Evolutionary conservation across 768 basidiomycete genomes (phyloP), one percentile per base, ranked within the genome.

Genomic region (Mycena polygramma): DNA sequence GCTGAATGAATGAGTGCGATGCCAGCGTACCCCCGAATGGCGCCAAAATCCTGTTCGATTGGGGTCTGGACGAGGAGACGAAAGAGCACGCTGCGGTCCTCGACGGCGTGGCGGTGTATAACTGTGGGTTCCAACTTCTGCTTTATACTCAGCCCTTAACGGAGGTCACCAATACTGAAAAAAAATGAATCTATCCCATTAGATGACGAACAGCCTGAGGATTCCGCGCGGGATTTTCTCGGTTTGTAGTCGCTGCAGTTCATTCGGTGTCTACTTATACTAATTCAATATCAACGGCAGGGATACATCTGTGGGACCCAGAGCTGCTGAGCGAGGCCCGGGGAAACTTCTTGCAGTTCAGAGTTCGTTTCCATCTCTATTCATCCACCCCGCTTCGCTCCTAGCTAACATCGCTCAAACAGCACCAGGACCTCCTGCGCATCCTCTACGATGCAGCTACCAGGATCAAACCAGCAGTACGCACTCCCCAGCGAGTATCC

Each of bases 21-120:
- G n/a, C n/a, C 30, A 69, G 68, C 15, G 37, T 69, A n/a, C 62
- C 68, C 1, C 68, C 68, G 14, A 69, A 64, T 15, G 68, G 61
- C 13, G n/a, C 37, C 48, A 69, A 69, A 45, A 69, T 69, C 13
- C 37, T 69, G 4, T 30, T 37, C 39, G 61, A 69, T 17, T 69
- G 68, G 68, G 68, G 68, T 20, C 45, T 69, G 19, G 61, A 51
- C 11, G 51, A 26, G 20, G 35, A 46, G 35, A 51, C 30, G 2
- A 22, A 2, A 19, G 35, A n/a, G 8, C 4, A 51, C 7, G 8
- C 30, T 9, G 39, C 35, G 14, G 17, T 37, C 35, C 19, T 14
- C 17, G 37, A 17, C 10, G 63, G 63, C 14, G 26, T 59, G 17
- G 15, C 41, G 15, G 43, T 65, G 4, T 66, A 65, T 51, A 57